Percentiles rank a stretch among this genome's conserved stretches.
Conservation (phyloP, 2,329 filamentous ascomycete genomes). For the Fusarium brachygibbosum region DNA sequence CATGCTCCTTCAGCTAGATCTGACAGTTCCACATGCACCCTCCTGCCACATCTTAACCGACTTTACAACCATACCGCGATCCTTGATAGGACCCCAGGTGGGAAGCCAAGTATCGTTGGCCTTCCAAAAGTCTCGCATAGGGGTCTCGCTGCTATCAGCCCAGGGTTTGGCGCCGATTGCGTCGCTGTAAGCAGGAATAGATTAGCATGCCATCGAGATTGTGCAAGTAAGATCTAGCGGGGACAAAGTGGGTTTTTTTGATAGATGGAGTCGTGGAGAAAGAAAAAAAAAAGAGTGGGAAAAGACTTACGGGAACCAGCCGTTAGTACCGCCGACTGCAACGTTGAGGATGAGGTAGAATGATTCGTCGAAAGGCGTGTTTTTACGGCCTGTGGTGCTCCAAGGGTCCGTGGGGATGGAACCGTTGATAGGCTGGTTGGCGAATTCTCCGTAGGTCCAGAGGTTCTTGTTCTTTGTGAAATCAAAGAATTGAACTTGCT, state of each 20-base stretch:
- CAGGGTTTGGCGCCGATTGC: conserved; percentile 59
- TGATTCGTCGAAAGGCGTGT: conserved; percentile 63
- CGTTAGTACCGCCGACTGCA: conserved; percentile 62
- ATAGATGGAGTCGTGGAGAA: not conserved
- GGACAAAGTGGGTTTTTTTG: not conserved
- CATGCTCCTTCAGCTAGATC: not conserved
- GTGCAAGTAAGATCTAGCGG: conserved; percentile 6
- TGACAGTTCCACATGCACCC: conserved; percentile 46
- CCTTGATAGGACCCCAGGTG: conserved; percentile 52
- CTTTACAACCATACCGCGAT: conserved; percentile 59
- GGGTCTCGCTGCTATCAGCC: conserved; percentile 57
- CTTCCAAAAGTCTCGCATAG: conserved; percentile 59
- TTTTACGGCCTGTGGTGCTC: conserved; percentile 53
- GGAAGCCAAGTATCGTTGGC: conserved; percentile 57
- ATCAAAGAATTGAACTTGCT: conserved; percentile 49
- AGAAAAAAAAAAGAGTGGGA: not conserved
- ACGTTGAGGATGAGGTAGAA: conserved; percentile 66
- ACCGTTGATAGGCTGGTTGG: conserved; percentile 55
- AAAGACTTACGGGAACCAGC: conserved; percentile 59
- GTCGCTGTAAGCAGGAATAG: conserved; percentile 50
- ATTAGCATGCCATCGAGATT: conserved; percentile 23
- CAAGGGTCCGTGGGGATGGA: conserved; percentile 61
- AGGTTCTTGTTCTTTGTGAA: conserved; percentile 53
- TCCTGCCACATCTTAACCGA: conserved; percentile 62
- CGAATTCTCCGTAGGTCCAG: conserved; percentile 57